Percentiles rank a stretch among this genome's conserved stretches.
Conservation (phyloP, 2,329 filamentous ascomycete genomes). For the Nectriaceae sp. region DNA sequence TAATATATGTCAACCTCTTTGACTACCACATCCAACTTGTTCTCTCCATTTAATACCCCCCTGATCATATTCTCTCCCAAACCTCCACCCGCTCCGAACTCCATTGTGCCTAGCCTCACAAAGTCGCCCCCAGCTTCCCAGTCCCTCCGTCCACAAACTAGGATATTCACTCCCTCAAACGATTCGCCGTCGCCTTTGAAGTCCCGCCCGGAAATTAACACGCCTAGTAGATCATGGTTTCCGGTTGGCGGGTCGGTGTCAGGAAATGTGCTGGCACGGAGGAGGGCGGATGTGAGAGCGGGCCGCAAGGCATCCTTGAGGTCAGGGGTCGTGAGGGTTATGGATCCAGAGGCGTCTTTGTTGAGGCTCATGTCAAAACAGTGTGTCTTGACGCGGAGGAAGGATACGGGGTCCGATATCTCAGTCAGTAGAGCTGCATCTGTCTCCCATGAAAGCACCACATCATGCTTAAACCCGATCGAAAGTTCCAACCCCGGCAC, state of each 20-base stretch:
- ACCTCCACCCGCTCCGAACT: constrained; percentile 24
- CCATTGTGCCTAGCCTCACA: constrained; percentile 34
- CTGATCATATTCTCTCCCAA: constrained; percentile 29
- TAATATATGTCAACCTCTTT: constrained; percentile 40
- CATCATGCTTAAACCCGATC: constrained; percentile 36
- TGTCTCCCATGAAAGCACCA: constrained; percentile 38
- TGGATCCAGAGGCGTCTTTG: constrained; percentile 14
- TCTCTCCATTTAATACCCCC: constrained; percentile 28
- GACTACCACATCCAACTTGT: constrained; percentile 29
- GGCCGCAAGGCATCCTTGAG: constrained; percentile 21
- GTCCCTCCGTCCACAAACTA: constrained; percentile 31
- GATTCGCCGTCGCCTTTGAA: constrained; percentile 30
- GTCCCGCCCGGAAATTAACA: constrained; percentile 34
- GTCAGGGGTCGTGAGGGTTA: constrained; percentile 23
- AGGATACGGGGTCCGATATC: constrained; percentile 28
- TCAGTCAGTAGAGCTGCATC: constrained; percentile 34
- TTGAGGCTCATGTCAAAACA: constrained; percentile 34
- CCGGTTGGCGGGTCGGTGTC: constrained; percentile 22
- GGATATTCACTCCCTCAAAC: constrained; percentile 29
- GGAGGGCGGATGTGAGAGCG: constrained; percentile 22
- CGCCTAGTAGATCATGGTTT: constrained; percentile 27
- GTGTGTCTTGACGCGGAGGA: constrained; percentile 36
- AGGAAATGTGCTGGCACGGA: constrained; percentile 16
- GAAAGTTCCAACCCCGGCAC: constrained; percentile 36
- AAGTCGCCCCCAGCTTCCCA: constrained; percentile 30